phyloP scores from a whole-genome alignment of 2,329 filamentous ascomycete genomes.

The Fusarium keratoplasticum region DNA sequence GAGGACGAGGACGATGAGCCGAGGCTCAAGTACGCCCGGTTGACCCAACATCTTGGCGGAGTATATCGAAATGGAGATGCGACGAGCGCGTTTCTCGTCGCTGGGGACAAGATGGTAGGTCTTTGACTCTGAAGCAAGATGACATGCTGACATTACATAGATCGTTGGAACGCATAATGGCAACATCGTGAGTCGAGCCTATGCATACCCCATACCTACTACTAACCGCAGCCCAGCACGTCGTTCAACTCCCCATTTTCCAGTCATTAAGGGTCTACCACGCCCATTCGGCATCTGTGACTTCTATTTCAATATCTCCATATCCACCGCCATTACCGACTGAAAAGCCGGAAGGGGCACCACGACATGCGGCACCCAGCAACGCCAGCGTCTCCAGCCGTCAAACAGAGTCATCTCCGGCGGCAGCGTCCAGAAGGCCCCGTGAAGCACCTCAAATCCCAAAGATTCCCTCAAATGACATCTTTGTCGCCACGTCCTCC shows the following conservation, averaged over 20 bases:
- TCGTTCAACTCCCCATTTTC: constrained; percentile 85
- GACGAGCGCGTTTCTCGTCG: constrained; percentile 89
- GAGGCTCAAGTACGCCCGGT: constrained; percentile 88
- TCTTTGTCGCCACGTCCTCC: constrained; percentile 92
- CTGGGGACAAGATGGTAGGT: constrained; percentile 94
- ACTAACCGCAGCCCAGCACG: constrained; percentile 70
- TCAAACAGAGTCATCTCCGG: constrained; percentile 56
- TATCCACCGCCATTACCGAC: constrained; percentile 70
- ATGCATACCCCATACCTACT: neutral
- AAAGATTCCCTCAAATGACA: constrained; percentile 85
- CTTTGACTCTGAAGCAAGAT: neutral
- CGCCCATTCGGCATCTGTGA: constrained; percentile 92
- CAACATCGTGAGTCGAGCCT: constrained; percentile 79
- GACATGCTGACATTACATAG: constrained; percentile 57
- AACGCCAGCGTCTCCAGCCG: constrained; percentile 47
- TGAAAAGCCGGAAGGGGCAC: constrained; percentile 56
- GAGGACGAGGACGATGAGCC: constrained; percentile 95
- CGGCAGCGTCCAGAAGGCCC: constrained; percentile 62
- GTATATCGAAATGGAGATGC: constrained; percentile 96
- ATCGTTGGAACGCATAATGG: constrained; percentile 96
- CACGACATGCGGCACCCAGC: constrained; percentile 52
- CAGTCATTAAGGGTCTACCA: constrained; percentile 87
- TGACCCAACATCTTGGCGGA: constrained; percentile 82
- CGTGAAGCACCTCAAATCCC: constrained; percentile 70
- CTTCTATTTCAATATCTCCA: constrained; percentile 89